Conservation (phyloP, 306 rosid species). For the Nissolia schottii region DNA sequence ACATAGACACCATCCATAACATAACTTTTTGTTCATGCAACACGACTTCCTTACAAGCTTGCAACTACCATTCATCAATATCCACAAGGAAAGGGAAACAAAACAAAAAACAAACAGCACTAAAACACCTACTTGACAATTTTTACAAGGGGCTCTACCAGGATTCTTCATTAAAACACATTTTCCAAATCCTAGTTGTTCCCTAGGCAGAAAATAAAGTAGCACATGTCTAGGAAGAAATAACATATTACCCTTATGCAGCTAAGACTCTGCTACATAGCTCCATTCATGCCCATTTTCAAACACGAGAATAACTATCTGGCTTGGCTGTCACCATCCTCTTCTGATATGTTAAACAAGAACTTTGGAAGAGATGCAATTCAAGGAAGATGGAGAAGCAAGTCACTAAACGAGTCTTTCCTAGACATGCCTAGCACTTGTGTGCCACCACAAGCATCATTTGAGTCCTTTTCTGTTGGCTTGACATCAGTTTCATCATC, state of each 20-base stretch:
- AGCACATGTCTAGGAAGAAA: slow-evolving; percentile 7
- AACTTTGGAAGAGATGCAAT: slow-evolving; percentile 71
- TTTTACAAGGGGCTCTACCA: slow-evolving; percentile 25
- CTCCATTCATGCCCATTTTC: background rate
- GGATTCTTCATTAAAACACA: slow-evolving; percentile 69
- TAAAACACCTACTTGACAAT: background rate
- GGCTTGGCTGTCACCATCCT: slow-evolving; percentile 43
- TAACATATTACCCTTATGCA: background rate
- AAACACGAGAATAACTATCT: slow-evolving; percentile 24
- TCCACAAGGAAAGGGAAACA: background rate
- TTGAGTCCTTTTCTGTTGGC: slow-evolving; percentile 35
- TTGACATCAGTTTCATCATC: slow-evolving; percentile 28
- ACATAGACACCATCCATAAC: background rate
- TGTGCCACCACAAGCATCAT: slow-evolving; percentile 38
- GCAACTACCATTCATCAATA: slow-evolving; percentile 5
- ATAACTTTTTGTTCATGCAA: background rate
- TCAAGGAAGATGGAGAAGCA: slow-evolving; percentile 72
- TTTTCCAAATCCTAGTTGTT: slow-evolving; percentile 56
- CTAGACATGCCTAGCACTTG: slow-evolving; percentile 66
- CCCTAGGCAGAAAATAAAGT: slow-evolving; percentile 19
- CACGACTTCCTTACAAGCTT: slow-evolving; percentile 19
- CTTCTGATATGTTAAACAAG: slow-evolving; percentile 64
- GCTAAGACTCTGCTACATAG: slow-evolving; percentile 6
- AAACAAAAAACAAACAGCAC: background rate
- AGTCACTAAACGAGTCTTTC: slow-evolving; percentile 75